Base-by-base conservation (phyloP, 2,329 filamentous ascomycete species). In the Talaromyces rugulosus region DNA sequence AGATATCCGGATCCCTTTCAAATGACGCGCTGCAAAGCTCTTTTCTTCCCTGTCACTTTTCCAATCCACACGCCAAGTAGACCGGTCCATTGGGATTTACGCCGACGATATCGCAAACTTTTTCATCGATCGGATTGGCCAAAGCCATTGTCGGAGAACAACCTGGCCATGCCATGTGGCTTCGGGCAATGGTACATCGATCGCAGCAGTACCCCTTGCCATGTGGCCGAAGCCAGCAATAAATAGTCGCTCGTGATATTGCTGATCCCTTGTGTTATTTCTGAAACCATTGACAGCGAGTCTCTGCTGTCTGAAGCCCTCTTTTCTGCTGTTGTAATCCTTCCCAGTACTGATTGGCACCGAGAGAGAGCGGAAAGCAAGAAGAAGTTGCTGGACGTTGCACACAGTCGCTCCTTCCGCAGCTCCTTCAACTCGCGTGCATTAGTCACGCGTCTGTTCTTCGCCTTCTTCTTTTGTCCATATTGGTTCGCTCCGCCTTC, bases 21-120 rank as follows among this genome's bases (percentile, higher is more conserved):
- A 40, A n/a, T n/a, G 36, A 40, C 7, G 42, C 5, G n/a, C 14
- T 12, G 36, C 34, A 30, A 54, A 28, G 44, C 6, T 62, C 58
- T 63, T 18, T 40, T 47, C n/a, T 33, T 63, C 61, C 55, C 47
- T 63, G 40, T 63, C 61, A 63, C 23, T 60, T 63, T 63, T 47
- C 16, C 27, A 33, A 47, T 47, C 44, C 18, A 47, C 44, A 12
- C 8, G n/a, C 44, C 44, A 47, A 47, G 23, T 47, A 9, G 23
- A 1, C 23, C 18, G 18, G 11, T 18, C 42, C 28, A 33, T 30
- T 36, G n/a, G 16, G 42, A 30, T 27, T 50, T 14, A 34, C 9
- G 42, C 23, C 9, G 16, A 52, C 18, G 12, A 40, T 51, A 52
- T 18, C 12, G 28, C 58, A 59, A 27, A 42, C 55, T 47, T 56